A percentile compares a stretch with the other conserved stretches of the same genome.
These are phyloP conservation scores for Nakaseomyces sp. DNA, from an alignment of 1,139 yeast genomes.

Conservation along the genomic window DNA sequence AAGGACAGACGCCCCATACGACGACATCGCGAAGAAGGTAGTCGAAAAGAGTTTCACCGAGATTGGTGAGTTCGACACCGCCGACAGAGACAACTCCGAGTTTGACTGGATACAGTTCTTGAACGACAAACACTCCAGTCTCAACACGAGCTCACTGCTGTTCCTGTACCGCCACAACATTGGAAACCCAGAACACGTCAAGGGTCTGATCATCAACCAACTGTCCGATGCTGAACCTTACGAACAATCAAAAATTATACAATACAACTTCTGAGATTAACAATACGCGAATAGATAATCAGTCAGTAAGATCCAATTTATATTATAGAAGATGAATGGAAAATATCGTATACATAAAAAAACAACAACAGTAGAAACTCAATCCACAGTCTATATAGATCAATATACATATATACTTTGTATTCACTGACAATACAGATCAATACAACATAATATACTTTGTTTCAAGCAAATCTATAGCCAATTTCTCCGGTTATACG, in stretches of 20 bases:
- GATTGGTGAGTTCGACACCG: constrained; percentile 20
- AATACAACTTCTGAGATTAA: constrained; percentile 20
- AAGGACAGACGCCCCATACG: constrained; percentile 16
- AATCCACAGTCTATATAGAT: no score
- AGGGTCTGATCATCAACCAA: constrained; percentile 19
- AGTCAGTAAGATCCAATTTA: not conserved
- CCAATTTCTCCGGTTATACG: no score
- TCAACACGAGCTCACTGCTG: constrained; percentile 16
- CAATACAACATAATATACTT: no score
- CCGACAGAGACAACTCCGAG: constrained; percentile 15
- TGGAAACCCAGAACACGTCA: constrained; percentile 11
- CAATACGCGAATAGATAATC: not conserved
- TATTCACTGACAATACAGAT: no score
- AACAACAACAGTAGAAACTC: no score
- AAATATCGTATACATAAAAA: no score
- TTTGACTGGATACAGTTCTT: constrained; percentile 23
- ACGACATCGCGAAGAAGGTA: constrained; percentile 31
- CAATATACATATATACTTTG: no score
- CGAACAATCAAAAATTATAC: constrained; percentile 20
- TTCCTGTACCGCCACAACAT: constrained; percentile 15
- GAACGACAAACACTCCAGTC: constrained; percentile 11
- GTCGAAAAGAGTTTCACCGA: constrained; percentile 32
- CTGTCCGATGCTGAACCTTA: constrained; percentile 23
- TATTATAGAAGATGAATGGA: not conserved
- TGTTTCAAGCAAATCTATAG: no score